Percentiles rank a stretch among this genome's conserved stretches.
Evolutionary conservation across 1,284 basidiomycete species (phyloP).

Genomic region (Agroathelia rolfsii): DNA sequence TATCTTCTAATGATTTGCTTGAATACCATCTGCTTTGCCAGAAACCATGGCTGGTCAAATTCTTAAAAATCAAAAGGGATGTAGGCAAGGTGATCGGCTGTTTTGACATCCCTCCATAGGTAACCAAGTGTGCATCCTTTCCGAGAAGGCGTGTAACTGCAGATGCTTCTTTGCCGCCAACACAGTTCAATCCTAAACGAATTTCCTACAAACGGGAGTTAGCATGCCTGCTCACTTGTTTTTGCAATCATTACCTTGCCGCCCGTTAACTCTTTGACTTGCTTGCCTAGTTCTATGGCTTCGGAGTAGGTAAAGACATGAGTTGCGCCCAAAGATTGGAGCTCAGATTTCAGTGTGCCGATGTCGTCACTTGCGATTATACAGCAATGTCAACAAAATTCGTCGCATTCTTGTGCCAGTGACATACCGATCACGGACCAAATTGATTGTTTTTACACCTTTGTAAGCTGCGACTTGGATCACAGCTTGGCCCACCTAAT

Average conservation of each 20-base stretch:
- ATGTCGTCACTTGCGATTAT: slow-evolving; percentile 55
- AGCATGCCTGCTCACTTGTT: no score
- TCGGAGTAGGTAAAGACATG: slow-evolving; percentile 71
- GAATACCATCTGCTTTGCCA: slow-evolving; percentile 72
- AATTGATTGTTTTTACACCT: slow-evolving; percentile 67
- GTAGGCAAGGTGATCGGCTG: slow-evolving; percentile 71
- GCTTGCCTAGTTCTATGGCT: slow-evolving; percentile 47
- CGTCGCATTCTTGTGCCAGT: slow-evolving; percentile 3
- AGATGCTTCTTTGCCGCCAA: slow-evolving; percentile 62
- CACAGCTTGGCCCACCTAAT: slow-evolving; percentile 67
- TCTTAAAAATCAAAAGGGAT: slow-evolving; percentile 75
- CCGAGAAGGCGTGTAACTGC: slow-evolving; percentile 60
- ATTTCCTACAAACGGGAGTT: slow-evolving; percentile 44
- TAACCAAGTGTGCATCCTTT: slow-evolving; percentile 60
- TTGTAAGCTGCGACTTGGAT: slow-evolving; percentile 69
- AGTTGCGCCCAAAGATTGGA: slow-evolving; percentile 57
- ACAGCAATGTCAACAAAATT: no score
- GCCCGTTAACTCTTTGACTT: slow-evolving; percentile 47
- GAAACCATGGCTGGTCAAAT: slow-evolving; percentile 61
- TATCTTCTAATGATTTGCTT: slow-evolving; percentile 31
- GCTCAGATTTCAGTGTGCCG: slow-evolving; percentile 35
- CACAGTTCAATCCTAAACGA: slow-evolving; percentile 69
- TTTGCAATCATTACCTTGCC: no score
- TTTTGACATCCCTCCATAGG: slow-evolving; percentile 86
- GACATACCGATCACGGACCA: slow-evolving; percentile 59